Percentiles rank a stretch among this genome's conserved stretches.
phyloP scores from a whole-genome alignment of 495 filamentous ascomycete genomes.

The Neurospora sp. region DNA sequence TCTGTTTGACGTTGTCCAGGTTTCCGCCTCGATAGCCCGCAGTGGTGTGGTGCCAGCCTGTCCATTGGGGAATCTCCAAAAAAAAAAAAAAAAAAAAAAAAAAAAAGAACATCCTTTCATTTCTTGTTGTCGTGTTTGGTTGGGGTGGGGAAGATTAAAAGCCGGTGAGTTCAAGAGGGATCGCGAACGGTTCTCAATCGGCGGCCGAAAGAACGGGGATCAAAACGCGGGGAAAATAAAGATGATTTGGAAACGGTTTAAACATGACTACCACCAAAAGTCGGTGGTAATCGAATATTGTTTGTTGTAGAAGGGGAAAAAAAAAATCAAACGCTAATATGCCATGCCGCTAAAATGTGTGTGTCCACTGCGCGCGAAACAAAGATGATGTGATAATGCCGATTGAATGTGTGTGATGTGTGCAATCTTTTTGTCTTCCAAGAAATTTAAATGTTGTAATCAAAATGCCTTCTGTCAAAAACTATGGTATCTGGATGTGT shows the following conservation, averaged over 20 bases:
- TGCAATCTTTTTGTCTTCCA: not conserved
- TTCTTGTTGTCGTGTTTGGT: not conserved
- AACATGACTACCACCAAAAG: not conserved
- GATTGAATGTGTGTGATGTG: not conserved
- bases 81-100: not conserved
- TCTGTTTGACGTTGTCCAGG: not conserved
- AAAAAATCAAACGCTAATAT: not conserved
- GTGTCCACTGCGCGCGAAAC: not conserved
- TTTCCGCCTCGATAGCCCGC: not conserved
- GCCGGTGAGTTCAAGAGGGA: not conserved
- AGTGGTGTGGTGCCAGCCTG: not conserved
- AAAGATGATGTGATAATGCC: not conserved
- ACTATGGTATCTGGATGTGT: not conserved
- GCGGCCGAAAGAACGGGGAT: not conserved
- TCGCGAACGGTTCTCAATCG: not conserved
- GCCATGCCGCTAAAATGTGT: not conserved
- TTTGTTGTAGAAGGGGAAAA: not conserved
- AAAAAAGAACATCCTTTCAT: not conserved
- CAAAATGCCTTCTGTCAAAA: not conserved
- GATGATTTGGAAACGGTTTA: not conserved
- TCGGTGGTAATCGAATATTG: not conserved
- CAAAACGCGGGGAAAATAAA: not conserved
- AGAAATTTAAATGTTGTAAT: not conserved
- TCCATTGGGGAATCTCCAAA: not conserved
- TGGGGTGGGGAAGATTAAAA: not conserved